phyloP scores from a whole-genome alignment of 225 moss, liverwort and hornwort species.

The Neckera pumila region DNA sequence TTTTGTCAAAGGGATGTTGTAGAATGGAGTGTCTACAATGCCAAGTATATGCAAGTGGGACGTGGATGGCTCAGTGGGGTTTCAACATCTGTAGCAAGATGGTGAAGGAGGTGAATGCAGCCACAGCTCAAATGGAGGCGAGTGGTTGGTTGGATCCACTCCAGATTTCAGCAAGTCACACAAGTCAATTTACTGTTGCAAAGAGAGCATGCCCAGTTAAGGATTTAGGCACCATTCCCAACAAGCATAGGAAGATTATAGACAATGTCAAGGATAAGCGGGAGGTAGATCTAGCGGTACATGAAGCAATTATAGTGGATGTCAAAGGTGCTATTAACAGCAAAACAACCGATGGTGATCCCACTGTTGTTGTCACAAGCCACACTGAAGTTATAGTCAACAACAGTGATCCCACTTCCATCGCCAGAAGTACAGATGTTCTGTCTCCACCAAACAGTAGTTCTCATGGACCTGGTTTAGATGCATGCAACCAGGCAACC shows the following conservation, averaged over 20 bases:
- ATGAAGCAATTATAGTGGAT: neutral
- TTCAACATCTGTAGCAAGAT: neutral
- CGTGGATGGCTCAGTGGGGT: neutral
- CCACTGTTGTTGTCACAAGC: no score
- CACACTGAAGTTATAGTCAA: no score
- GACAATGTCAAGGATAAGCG: neutral
- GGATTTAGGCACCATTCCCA: fast-evolving
- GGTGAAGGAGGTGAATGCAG: no score
- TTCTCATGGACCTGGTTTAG: no score
- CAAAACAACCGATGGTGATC: no score
- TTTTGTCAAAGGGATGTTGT: neutral
- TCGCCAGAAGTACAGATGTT: no score
- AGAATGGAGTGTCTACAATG: neutral
- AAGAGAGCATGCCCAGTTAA: neutral
- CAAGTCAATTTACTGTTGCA: neutral
- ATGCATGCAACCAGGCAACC: no score
- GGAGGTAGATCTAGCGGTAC: fast-evolving
- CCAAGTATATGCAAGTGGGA: neutral
- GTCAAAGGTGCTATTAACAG: no score
- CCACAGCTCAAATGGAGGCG: neutral
- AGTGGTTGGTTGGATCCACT: neutral
- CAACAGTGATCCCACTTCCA: no score
- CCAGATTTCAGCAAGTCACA: neutral
- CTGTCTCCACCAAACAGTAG: no score
- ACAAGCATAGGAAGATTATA: neutral